Conservation (phyloP, 352 stramenopile species). For the Blastocystis sp. region DNA sequence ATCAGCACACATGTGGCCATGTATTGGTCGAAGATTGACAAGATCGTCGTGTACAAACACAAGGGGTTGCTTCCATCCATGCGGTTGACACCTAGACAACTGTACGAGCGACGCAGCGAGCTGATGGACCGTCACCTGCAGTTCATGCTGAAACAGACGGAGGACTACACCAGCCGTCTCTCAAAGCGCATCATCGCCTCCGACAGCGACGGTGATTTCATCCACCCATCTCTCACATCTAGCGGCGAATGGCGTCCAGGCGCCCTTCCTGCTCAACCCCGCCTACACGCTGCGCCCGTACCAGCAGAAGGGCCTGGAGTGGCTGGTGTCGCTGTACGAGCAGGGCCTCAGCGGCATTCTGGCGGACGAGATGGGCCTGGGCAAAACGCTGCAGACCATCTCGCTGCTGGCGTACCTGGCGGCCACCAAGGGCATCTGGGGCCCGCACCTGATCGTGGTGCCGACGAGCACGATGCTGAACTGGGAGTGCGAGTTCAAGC, state of each 20-base stretch:
- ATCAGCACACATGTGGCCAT: conserved; percentile 83
- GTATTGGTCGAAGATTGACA: conserved; percentile 96
- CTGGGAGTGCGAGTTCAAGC: conserved; percentile 98
- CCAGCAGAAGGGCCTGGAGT: conserved; percentile 89
- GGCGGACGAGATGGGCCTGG: conserved; percentile 89
- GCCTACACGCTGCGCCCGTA: conserved; percentile 78
- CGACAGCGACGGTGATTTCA: conserved; percentile 60
- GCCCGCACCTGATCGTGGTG: conserved; percentile 95
- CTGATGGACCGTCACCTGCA: conserved; percentile 94
- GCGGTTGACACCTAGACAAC: not conserved
- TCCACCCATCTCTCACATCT: conserved; percentile 71
- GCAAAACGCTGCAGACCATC: conserved; percentile 99
- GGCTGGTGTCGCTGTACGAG: conserved; percentile 92
- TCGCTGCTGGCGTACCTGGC: conserved; percentile 91
- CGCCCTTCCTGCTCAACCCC: conserved; percentile 74
- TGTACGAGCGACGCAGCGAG: conserved; percentile 73
- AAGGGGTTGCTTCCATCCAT: conserved; percentile 73
- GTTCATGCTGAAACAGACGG: conserved; percentile 90
- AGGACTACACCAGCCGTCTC: conserved; percentile 87
- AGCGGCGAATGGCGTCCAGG: conserved; percentile 70
- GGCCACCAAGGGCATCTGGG: conserved; percentile 86
- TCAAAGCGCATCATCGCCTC: conserved; percentile 75
- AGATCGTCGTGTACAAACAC: conserved; percentile 94
- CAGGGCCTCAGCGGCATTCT: conserved; percentile 96
- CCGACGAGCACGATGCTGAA: conserved; percentile 96